Evolutionary conservation across 2,329 filamentous ascomycete genomes (phyloP), one percentile per base, ranked within the genome.

Genomic region (Alternaria novae-zelandiae): DNA sequence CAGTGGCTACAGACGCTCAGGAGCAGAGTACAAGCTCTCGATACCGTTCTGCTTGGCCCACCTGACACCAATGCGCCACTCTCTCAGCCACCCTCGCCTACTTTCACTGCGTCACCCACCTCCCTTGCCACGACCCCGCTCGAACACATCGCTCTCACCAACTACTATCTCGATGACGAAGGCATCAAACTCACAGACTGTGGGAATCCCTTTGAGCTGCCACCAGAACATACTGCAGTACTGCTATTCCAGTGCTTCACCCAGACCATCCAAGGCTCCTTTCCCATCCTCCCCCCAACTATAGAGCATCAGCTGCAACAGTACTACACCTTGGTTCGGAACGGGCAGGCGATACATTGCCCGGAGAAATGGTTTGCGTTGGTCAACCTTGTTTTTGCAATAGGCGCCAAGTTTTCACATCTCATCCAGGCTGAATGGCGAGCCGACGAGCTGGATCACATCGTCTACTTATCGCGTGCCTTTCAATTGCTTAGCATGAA

Each of bases 371-470:
- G 78, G 79, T 70, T 73, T 5, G 76, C 74, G 7, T 73, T 79
- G 12, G 54, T 82, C 15, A 81, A 82, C 54, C 59, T 81, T 12
- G 71, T 82, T 3, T 79, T 82, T 54, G 80, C 80, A n/a, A 78
- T 82, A 36, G 79, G 76, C 5, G 70, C 78, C 17, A 70, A 74
- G 45, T 75, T 77, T 59, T 74, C 75, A 5, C 69, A 75, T 47
- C 65, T 79, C 43, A 64, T 64, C 2, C 55, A 72, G 44, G 71
- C 73, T 3, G 58, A 64, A 3, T 73, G 67, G 67, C 61, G 58
- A 8, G 68, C 56, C 11, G 63, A 74, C 26, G 49, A 51, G 5
- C 51, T 63, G 8, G 75, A 79, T 20, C 76, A 80, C 57, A 15
- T 75, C 9, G 45, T 77, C 4, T 81, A 79, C 57, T 73, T 78